Evolutionary conservation across 2,329 filamentous ascomycete species (phyloP).

Genomic region (Elsinoe fawcettii): DNA sequence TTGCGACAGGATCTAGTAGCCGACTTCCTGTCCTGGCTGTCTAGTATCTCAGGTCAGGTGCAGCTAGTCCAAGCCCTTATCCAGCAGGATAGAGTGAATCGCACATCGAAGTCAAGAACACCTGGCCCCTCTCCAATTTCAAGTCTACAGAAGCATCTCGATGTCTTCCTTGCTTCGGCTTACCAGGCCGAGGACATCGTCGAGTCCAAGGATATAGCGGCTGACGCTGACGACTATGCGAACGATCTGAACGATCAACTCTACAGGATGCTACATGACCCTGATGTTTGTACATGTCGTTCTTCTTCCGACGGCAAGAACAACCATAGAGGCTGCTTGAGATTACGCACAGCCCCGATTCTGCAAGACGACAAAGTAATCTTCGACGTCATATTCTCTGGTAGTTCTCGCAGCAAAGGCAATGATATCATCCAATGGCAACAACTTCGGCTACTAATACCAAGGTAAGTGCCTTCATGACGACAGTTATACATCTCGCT

Average conservation of each 20-base stretch:
- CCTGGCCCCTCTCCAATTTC: no score
- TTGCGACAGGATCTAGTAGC: no score
- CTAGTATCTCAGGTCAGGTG: no score
- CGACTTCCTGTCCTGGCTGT: no score
- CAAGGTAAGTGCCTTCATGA: no score
- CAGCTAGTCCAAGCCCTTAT: no score
- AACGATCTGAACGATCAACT: background rate
- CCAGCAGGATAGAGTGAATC: no score
- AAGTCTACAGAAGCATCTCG: background rate
- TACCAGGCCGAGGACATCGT: background rate
- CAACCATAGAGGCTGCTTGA: background rate
- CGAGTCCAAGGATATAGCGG: background rate
- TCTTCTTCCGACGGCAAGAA: no score
- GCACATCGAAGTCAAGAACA: no score
- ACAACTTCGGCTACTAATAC: background rate
- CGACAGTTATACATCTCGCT: no score
- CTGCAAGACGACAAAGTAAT: background rate
- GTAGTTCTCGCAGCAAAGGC: background rate
- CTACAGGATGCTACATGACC: background rate
- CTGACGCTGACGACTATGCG: background rate
- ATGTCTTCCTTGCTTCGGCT: background rate
- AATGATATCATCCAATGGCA: background rate
- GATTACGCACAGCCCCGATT: background rate
- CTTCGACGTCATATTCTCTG: background rate
- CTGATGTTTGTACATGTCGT: background rate